Evolutionary conservation across 495 filamentous ascomycete species (phyloP), one percentile per base, ranked within the genome.

Genomic region (Neurospora sp.): DNA sequence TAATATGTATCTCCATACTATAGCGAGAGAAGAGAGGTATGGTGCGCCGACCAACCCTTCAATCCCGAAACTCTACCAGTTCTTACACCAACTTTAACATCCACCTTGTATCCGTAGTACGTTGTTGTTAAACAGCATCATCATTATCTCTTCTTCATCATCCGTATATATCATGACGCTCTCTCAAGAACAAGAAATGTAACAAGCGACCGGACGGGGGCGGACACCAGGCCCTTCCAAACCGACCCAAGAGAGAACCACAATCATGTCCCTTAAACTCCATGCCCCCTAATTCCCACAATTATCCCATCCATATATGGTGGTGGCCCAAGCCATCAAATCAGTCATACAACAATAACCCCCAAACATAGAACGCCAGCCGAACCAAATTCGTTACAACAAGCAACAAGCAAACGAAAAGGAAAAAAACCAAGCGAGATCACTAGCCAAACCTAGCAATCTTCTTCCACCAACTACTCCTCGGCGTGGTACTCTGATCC

Each of bases 381-480:
- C 54, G 6, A 62, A 18, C 11, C 54, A 18, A 16, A 35, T 62
- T 23, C 54, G 54, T 35, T 7, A 35, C 23, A 62, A 12, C 11
- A 16, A 48, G 9, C 46, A 54, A 62, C 23, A 31, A 31, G 23
- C 14, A 35, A 35, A 16, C 4, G 23, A 16, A 9, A 2, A 62
- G 2, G 12, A 62, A 31, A 31, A 31, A 31, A 31, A 31, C 31
- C 3, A 31, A 31, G 31, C 31, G 2, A 2, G 4, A 62, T 62
- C 54, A 62, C 27, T 62, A 62, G 54, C 54, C 54, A 18, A 62
- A 62, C 31, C 81, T 79, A 20, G 81, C 81, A 38, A 86, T 79
- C 79, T 86, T 87, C 80, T 80, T 86, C 85, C 85, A 89, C 81
- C 87, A 87, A 72, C 86, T 88, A 75, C 84, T 87, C 62, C 87